phyloP scores from a whole-genome alignment of 1,139 yeast species.

The Magnusiomyces suaveolens region DNA sequence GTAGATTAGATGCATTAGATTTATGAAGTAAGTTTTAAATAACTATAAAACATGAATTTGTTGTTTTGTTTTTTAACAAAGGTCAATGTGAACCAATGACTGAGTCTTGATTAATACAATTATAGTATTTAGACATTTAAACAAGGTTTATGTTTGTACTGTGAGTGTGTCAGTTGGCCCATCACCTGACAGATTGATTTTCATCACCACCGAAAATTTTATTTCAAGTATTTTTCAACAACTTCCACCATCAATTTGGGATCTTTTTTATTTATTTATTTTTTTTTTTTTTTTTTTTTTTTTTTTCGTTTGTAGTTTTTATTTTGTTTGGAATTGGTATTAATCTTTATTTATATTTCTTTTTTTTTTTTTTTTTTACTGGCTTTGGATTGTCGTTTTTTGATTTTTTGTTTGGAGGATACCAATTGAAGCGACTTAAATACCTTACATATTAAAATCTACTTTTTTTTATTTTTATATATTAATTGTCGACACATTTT shows the following conservation, averaged over 20 bases:
- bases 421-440: no score
- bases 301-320: not conserved
- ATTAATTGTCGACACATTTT: no score
- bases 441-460: no score
- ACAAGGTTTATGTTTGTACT: no score
- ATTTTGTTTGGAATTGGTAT: not conserved
- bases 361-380: no score
- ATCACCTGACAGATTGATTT: not conserved
- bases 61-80: not conserved
- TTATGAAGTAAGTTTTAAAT: no score
- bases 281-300: no score
- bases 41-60: not conserved
- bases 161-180: not conserved
- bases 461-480: no score
- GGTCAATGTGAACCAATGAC: not conserved
- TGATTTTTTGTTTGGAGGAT: no score
- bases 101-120: not conserved
- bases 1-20: constrained; percentile 52
- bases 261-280: not conserved
- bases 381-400: no score
- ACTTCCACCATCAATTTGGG: not conserved
- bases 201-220: not conserved
- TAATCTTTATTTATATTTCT: no score
- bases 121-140: not conserved
- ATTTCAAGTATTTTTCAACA: not conserved